Evolutionary conservation across 2,329 filamentous ascomycete genomes (phyloP), one percentile per base, ranked within the genome.

Genomic region (Colletotrichum echinochloae): DNA sequence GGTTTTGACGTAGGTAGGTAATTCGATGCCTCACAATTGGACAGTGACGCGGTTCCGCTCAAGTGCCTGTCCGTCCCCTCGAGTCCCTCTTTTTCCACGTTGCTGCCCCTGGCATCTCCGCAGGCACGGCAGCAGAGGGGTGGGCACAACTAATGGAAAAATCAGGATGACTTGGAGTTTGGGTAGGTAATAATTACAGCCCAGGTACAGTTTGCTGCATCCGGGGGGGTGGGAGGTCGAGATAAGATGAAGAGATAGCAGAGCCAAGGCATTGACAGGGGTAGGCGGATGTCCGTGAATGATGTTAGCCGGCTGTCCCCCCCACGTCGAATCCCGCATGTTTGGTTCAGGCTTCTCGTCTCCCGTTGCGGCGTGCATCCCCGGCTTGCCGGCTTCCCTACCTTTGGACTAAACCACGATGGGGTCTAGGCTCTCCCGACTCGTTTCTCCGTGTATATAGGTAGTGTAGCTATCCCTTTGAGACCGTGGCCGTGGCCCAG

Each of bases 231-330:
- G 49, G 26, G 51, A 51, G 14, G 57, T 70, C 37, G 44, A 70
- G 67, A 70, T 70, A 70, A 70, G 67, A 70, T 59, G 67, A 52
- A 70, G 57, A 67, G 67, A 70, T 66, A 62, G 56, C 57, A 59
- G 26, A 57, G 59, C 62, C 64, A 70, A 67, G 64, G 57, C 39
- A 49, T 41, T 46, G 11, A 20, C 51, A 44, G 52, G 41, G 51
- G 44, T 2, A 20, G 1, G 0, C 30, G 20, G 37, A 20, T 16
- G n/a, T 28, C 55, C 35, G 12, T 30, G 28, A n/a, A 5, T 69
- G 67, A 67, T 70, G 67, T 70, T 65, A 70, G 60, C 60, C 30
- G 8, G 0, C 23, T 33, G 4, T 54, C 30, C 30, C 59, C 64
- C 68, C 68, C 64, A 68, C 68, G 59, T 44, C 41, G 20, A 46